Base-by-base conservation (phyloP, 2,329 filamentous ascomycete species). In the Dichotomopilus funicola region DNA sequence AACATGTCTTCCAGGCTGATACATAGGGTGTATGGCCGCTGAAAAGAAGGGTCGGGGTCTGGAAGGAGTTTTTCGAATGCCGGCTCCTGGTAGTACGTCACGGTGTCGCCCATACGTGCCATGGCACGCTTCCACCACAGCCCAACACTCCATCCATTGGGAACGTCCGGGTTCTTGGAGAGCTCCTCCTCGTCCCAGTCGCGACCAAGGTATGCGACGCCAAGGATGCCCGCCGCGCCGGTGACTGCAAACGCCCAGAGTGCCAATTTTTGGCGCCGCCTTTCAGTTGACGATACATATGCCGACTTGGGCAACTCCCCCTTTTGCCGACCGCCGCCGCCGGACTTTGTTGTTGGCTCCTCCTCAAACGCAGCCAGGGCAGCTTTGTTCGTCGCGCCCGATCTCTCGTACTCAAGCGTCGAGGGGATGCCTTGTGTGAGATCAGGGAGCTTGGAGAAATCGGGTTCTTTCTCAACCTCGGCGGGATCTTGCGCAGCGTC, bases 71-170 rank as follows among this genome's bases (percentile, higher is more conserved):
- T 96, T 56, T 90, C 85, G 71, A 97, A 97, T 7, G 91, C 87
- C 3, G 94, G 94, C 66, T 97, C 92, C 63, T 92, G 92, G 76
- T 97, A 99, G 77, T 97, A 97, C 63, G 85, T 88, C 59, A 94
- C 79, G 56, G 90, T 83, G 61, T 89, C 86, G 59, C 78, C 79
- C 64, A 89, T 77, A 52, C 94, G 86, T 52, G 91, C 86, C 66
- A 79, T 85, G 51, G 86, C 84, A 57, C 94, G 88, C 65, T 84
- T 83, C 78, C 88, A 97, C 82, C 94, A 94, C 35, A 88, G 76
- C 2, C 74, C 75, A 1, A 87, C 70, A 3, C 80, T 78, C 88
- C 90, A 96, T 58, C 91, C 92, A 51, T 88, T 88, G 53, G 90
- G 88, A 13, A 87, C 81, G 53, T 91, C 84, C 33, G 79, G 75